Base-by-base conservation (phyloP, 2,329 filamentous ascomycete genomes). In the Talaromyces atroroseus region DNA sequence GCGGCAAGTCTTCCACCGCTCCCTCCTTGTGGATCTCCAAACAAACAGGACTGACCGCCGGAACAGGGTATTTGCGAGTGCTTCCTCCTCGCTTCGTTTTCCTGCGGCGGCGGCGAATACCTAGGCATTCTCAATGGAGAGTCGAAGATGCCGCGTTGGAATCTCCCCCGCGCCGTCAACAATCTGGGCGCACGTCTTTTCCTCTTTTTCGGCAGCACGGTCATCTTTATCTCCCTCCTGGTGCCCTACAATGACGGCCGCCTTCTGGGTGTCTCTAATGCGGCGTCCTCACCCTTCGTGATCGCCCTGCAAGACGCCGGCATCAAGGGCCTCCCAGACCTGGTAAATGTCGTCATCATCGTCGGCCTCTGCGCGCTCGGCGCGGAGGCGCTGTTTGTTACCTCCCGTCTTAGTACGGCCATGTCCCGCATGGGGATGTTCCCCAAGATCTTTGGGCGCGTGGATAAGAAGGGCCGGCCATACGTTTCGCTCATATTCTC, bases 171-270 rank as follows among this genome's bases (percentile, higher is more conserved):
- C 12, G 88, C 88, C 23, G 89, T 91, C 65, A 82, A 82, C 52
- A 87, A 83, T 74, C 89, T 87, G 0, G 91, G 89, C 70, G 89
- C 83, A 80, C 83, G 86, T 55, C 89, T 91, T 62, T 79, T 90
- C 51, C 74, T 80, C 60, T 80, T 91, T 61, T 73, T 70, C 54
- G 64, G 71, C 36, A 60, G 70, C 26, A 70, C 68, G 10, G 66
- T 73, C 49, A 71, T 90, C 76, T 87, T 90, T 69, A 80, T 90
- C 63, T 87, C 87, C 52, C 79, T 91, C 64, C 75, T 88, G 51
- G 80, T 91, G 4, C 86, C 87, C 1, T 87, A 79, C 59, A 75
- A 82, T 66, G 81, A 86, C 62, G 59, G 72, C 0, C 69, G 73
- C 11, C 80, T 90, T n/a, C 69, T 80, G 26, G 79, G 73, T 65